phyloP scores from a whole-genome alignment of 176 grass and related monocot genomes.

The Carex cristatella region DNA sequence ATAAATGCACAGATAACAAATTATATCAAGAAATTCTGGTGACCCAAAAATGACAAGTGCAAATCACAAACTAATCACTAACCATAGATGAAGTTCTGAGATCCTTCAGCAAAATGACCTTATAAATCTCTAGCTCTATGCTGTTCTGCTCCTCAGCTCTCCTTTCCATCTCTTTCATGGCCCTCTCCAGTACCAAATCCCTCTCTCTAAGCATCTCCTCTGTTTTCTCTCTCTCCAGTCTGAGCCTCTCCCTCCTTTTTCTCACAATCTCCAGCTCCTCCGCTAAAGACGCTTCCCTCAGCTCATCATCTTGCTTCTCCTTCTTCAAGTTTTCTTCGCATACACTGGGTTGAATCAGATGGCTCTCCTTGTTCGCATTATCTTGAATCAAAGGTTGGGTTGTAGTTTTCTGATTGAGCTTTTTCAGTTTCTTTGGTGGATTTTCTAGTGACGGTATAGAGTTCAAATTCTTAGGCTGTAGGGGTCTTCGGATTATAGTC shows the following conservation, averaged over 20 bases:
- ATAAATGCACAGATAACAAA: neutral
- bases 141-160: constrained; percentile 28
- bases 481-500: constrained; percentile 18
- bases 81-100: constrained; percentile 27
- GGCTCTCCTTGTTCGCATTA: constrained; percentile 1
- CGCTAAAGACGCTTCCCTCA: constrained; percentile 25
- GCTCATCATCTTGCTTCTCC: neutral
- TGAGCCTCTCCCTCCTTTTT: constrained; percentile 26
- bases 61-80: constrained; percentile 1
- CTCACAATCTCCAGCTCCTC: constrained; percentile 27
- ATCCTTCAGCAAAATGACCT: constrained; percentile 15
- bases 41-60: neutral
- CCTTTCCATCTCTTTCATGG: constrained; percentile 31
- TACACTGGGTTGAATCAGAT: neutral
- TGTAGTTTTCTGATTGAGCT: neutral
- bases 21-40: neutral
- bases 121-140: constrained; percentile 24
- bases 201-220: constrained; percentile 20
- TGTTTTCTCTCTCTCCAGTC: constrained; percentile 26
- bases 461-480: constrained; percentile 29
- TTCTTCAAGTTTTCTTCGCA: neutral
- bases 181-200: constrained; percentile 25
- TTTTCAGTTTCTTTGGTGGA: constrained; percentile 12
- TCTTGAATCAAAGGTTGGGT: neutral
- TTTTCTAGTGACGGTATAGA: neutral